Evolutionary conservation across 495 filamentous ascomycete genomes (phyloP).

Genomic region (Poronia punctata): DNA sequence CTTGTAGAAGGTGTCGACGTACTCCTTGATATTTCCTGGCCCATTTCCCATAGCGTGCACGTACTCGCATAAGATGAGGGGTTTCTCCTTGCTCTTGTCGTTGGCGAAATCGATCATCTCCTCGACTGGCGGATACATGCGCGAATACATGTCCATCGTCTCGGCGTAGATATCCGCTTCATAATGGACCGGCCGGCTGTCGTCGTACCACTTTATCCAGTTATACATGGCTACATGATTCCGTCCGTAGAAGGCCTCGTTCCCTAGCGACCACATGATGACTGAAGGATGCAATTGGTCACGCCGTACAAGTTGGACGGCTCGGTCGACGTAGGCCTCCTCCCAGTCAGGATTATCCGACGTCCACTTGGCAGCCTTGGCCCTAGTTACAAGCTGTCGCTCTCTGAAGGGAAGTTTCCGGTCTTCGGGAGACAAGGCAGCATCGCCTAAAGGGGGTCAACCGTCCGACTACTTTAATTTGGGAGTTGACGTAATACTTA

Average conservation of each 20-base stretch:
- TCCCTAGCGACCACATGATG: conserved; percentile 66
- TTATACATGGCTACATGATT: conserved; percentile 60
- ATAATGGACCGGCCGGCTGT: conserved; percentile 56
- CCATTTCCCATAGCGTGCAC: conserved; percentile 70
- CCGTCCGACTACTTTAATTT: background rate
- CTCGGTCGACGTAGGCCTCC: conserved; percentile 59
- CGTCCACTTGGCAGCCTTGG: conserved; percentile 47
- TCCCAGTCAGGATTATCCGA: conserved; percentile 59
- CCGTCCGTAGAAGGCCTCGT: conserved; percentile 60
- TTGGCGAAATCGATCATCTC: conserved; percentile 40
- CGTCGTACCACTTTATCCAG: conserved; percentile 49
- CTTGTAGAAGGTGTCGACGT: conserved; percentile 51
- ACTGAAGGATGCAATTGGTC: conserved; percentile 61
- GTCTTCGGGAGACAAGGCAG: conserved; percentile 19
- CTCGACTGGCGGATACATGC: conserved; percentile 57
- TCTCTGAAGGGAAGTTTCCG: conserved; percentile 21
- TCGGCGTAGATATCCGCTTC: conserved; percentile 54
- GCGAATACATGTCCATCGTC: conserved; percentile 57
- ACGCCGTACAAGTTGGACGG: conserved; percentile 53
- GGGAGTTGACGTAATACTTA: conserved; percentile 5
- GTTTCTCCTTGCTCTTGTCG: conserved; percentile 42
- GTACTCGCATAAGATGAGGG: conserved; percentile 62
- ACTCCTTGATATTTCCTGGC: conserved; percentile 59
- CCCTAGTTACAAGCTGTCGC: conserved; percentile 47
- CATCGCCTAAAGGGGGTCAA: conserved; percentile 12